Evolutionary conservation across 2,329 filamentous ascomycete genomes (phyloP), one percentile per base, ranked within the genome.

Genomic region (Sporothrix pseudoabietina): DNA sequence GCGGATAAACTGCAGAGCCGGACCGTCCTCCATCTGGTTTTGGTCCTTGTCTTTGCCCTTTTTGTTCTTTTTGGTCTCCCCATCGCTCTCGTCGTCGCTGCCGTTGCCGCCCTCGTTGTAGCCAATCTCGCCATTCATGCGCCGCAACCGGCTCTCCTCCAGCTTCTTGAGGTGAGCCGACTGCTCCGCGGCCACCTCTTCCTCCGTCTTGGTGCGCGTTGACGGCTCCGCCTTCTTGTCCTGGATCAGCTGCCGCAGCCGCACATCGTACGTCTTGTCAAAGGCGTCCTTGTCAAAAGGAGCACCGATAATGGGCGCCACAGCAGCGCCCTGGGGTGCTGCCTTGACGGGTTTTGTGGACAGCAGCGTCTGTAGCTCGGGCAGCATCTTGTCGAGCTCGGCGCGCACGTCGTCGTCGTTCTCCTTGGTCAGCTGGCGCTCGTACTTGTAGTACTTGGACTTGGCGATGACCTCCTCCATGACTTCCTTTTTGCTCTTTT

Each of bases 381-480:
- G 87, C 75, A 98, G 86, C 55, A 94, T 93, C 80, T 94, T 91
- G 81, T 99, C 94, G 19, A 99, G 85, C 80, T 94, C 90, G 74
- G 91, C 90, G 74, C 94, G 88, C 71, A 98, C 82, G 76, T 97
- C 95, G 69, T 97, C 94, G 77, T 99, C 96, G 69, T 96, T 94
- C 75, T 98, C 96, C 79, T 97, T 98, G 39, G 90, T 89, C 74
- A 93, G 91, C 82, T 99, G 96, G 55, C 96, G 90, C 83, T 98
- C 94, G 79, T 95, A 94, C 83, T 97, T 98, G 87, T 98, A 88
- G 75, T 93, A 86, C 80, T 99, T 99, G 0, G 95, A 98, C 82
- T 99, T 99, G 75, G 94, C 93, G 77, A 99, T 98, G 75, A 99
- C 87, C 82, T 99, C 97, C 79, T 97, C 92, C 93, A 98, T 98